phyloP scores from a whole-genome alignment of 2,329 filamentous ascomycete genomes.

The Talaromyces albobiverticillius region DNA sequence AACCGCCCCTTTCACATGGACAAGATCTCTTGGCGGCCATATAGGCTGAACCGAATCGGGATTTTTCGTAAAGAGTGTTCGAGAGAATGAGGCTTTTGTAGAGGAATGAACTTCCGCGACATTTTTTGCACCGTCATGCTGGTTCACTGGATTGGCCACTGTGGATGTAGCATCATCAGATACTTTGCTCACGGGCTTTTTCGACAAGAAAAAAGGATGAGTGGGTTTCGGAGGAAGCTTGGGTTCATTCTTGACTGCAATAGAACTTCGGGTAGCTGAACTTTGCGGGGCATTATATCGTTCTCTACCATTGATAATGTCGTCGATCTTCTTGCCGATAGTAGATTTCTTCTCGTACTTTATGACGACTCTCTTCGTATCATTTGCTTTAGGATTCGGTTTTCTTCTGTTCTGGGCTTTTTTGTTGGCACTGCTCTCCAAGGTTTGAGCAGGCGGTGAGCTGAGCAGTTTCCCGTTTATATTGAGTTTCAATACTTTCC shows the following conservation, averaged over 20 bases:
- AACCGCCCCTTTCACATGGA: slow-evolving; percentile 51
- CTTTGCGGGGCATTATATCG: slow-evolving; percentile 22
- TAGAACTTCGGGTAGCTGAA: slow-evolving; percentile 21
- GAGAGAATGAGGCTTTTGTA: slow-evolving; percentile 13
- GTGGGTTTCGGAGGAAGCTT: slow-evolving; percentile 47
- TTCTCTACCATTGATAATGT: slow-evolving; percentile 53
- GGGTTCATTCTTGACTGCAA: slow-evolving; percentile 20
- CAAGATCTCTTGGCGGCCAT: slow-evolving; percentile 37
- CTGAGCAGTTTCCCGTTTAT: slow-evolving; percentile 43
- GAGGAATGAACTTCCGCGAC: not conserved
- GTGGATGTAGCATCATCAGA: not conserved
- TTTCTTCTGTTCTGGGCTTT: slow-evolving; percentile 31
- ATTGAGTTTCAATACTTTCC: slow-evolving; percentile 48
- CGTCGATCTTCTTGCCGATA: slow-evolving; percentile 61
- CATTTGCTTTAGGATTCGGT: slow-evolving; percentile 31
- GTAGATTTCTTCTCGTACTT: slow-evolving; percentile 57
- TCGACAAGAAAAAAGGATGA: slow-evolving; percentile 67
- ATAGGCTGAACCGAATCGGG: slow-evolving; percentile 33
- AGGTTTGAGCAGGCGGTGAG: slow-evolving; percentile 27
- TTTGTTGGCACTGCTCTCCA: slow-evolving; percentile 16
- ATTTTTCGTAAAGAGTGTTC: slow-evolving; percentile 25
- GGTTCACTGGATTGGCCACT: not conserved
- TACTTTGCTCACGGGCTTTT: slow-evolving; percentile 44
- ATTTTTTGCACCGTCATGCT: not conserved
- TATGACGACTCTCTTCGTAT: slow-evolving; percentile 50